Evolutionary conservation across 345 rosid species (phyloP), one percentile per base, ranked within the genome.

Genomic region (Eucalyptus regnans): DNA sequence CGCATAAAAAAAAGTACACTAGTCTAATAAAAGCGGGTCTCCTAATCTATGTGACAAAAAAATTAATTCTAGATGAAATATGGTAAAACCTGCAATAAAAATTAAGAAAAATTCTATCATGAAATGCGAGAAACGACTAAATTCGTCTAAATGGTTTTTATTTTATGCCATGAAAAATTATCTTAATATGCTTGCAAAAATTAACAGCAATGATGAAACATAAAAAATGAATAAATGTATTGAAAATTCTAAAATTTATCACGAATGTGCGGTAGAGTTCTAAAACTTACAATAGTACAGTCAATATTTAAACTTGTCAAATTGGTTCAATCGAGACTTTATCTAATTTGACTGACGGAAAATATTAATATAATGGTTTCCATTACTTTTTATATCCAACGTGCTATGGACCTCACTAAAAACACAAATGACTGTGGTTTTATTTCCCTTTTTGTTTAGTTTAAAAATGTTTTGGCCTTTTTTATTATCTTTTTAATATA

Each of bases 201-300:
- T 27, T 60, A 60, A 60, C 4, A 60, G 0, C 6, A 0, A 60
- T 60, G 66, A 27, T 12, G 66, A 60, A 60, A 60, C 15, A 60
- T 3, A 27, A 60, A 1, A 60, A 27, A 60, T 12, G n/a, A 60
- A 27, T 60, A 60, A 60, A 27, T 60, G 7, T 12, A 60, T 1
- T 60, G n/a, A 60, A 27, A 58, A 11, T 58, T 58, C 3, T 10
- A 25, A 23, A 58, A 58, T 25, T 58, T 11, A 25, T 25, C n/a
- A 25, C 10, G 1, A 58, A 58, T 58, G 64, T 1, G 2, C 5
- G 1, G 10, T 58, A 22, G 14, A 58, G 64, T 23, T 10, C 0
- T 58, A 58, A 2, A 58, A 25, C 7, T 58, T 58, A 5, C 0
- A 58, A 25, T 5, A 58, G 2, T 58, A 23, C 4, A 25, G 12